Base-by-base conservation (phyloP, 208 protist genomes). In the Phytomonas sp. region DNA sequence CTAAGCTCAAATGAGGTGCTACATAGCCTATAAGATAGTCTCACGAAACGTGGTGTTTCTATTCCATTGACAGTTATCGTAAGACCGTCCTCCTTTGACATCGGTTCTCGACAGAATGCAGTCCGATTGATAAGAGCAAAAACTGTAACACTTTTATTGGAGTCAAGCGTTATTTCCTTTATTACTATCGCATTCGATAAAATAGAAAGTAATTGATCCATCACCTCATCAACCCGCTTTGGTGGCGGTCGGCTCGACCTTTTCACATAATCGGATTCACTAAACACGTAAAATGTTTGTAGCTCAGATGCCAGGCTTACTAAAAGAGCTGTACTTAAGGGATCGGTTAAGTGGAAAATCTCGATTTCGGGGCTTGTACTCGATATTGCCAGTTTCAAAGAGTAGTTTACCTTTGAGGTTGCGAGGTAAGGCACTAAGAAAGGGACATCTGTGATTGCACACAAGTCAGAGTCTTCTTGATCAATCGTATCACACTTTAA, bases 61-160 rank as follows among this genome's bases (percentile, higher is more conserved):
- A 92, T 78, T 31, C 77, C 77, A 17, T 80, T 78, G 6, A 95
- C 81, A 9, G 73, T 76, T 43, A 95, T 89, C 28, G 75, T 85
- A 43, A 95, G 70, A 43, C 84, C 85, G 61, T 95, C 90, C 67
- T 95, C 90, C 62, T 95, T 95, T n/a, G 83, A 87, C 17, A 91
- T 70, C 1, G 72, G 69, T 70, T 93, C 87, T 0, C 62, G 80
- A 3, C 76, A 63, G 65, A 72, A 79, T 1, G 68, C 56, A 11
- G 78, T 81, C 15, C 87, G 81, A 46, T 84, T 78, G 40, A 95
- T 89, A 2, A 84, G 62, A 9, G 84, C 87, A 70, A 87, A 95
- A 40, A 83, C 76, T 59, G 40, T 51, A 51, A 51, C 40, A 51
- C 40, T 51, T 51, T 51, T 51, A 20, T 51, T 51, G 3, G 40